Percentiles rank a stretch among this genome's conserved stretches.
phyloP scores from a whole-genome alignment of 257 asterid genomes.

The Nicotiana benthamiana region DNA sequence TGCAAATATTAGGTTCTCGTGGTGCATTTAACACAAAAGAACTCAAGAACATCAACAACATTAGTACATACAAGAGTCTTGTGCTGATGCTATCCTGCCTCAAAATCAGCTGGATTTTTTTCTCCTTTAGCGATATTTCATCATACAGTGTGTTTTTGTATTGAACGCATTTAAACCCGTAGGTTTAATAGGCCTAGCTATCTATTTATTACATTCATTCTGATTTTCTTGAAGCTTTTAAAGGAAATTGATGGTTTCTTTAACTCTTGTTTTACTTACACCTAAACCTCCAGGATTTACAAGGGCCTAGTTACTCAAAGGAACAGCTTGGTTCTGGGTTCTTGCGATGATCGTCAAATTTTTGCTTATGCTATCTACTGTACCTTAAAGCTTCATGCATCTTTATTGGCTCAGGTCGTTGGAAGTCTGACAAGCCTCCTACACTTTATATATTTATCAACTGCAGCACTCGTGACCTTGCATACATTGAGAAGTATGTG shows the following conservation, averaged over 20 bases:
- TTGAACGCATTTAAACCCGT: background rate
- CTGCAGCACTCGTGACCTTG: constrained; percentile 80
- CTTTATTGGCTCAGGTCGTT: constrained; percentile 50
- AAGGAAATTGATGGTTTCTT: background rate
- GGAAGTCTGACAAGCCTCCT: constrained; percentile 81
- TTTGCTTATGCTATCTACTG: background rate
- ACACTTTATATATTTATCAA: constrained; percentile 74
- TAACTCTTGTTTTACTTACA: background rate
- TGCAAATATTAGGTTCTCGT: background rate
- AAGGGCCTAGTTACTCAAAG: background rate
- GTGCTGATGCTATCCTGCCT: background rate
- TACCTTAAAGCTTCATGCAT: background rate
- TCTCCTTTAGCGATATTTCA: background rate
- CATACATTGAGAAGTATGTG: constrained; percentile 83
- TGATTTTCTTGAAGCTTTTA: background rate
- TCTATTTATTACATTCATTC: background rate
- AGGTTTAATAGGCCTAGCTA: background rate
- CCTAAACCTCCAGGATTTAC: background rate
- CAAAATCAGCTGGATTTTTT: background rate
- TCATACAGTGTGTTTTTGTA: background rate
- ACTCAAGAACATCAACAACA: background rate
- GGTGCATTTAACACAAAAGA: background rate
- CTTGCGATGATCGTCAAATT: background rate
- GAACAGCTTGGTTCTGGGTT: background rate
- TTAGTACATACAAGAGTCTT: background rate